Evolutionary conservation across 768 basidiomycete genomes (phyloP).

Genomic region (Mycena galericulata): DNA sequence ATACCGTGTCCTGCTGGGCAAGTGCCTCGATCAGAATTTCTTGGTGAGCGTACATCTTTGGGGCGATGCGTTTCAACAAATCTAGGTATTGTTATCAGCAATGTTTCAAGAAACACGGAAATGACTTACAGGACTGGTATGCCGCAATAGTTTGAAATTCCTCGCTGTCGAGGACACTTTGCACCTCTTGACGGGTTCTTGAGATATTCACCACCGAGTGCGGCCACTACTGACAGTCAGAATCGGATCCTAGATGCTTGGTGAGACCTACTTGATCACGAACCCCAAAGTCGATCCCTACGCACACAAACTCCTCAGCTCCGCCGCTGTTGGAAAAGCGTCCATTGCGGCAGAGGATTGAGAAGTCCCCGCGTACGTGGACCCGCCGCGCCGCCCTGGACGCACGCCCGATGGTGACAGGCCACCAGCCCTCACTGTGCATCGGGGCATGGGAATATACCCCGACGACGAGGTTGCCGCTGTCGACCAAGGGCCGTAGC

Average conservation of each 20-base stretch:
- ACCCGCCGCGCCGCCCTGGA: neutral
- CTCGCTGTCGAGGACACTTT: neutral
- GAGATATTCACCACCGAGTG: neutral
- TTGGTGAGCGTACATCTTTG: neutral
- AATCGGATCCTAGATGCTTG: neutral
- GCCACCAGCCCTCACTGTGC: neutral
- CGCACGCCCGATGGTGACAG: neutral
- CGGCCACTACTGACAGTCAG: neutral
- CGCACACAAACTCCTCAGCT: neutral
- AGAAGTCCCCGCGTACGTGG: neutral
- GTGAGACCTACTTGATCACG: neutral
- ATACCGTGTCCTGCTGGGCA: neutral
- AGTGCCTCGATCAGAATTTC: neutral
- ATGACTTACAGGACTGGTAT: neutral
- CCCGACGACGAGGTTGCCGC: neutral
- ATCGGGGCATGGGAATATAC: neutral
- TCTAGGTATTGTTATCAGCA: neutral
- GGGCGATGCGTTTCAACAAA: neutral
- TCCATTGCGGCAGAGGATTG: neutral
- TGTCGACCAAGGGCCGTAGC: neutral
- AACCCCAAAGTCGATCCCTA: neutral
- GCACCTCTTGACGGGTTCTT: neutral
- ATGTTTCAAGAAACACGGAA: neutral
- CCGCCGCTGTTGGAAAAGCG: neutral
- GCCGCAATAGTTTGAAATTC: neutral